Conservation (phyloP, 208 protist species). For the Strigomonas oncopelti region DNA sequence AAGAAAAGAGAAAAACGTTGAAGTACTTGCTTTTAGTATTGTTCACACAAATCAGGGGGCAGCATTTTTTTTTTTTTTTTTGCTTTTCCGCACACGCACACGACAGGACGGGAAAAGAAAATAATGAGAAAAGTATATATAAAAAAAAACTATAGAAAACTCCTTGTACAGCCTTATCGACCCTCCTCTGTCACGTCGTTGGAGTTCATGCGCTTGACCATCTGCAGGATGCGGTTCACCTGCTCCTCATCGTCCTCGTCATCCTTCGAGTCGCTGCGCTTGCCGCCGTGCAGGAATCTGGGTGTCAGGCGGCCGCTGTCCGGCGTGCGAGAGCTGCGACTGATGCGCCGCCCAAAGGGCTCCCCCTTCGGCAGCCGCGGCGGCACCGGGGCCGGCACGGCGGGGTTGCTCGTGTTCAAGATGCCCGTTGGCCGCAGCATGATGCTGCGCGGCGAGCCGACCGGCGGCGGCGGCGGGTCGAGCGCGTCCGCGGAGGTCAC, state of each 20-base stretch:
- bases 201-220: not conserved
- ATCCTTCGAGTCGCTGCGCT: not conserved
- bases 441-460: not conserved
- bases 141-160: not conserved
- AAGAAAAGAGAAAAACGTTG: not conserved
- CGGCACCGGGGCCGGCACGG: constrained; percentile 5
- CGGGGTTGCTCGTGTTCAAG: constrained; percentile 4
- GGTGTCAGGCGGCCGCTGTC: not conserved
- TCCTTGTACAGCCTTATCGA: not conserved
- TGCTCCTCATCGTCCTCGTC: constrained; percentile 11
- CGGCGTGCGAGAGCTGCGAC: not conserved
- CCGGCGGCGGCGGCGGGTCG: not conserved
- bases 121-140: constrained; percentile 4
- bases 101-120: too few relatives aligned
- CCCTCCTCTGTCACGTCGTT: not conserved
- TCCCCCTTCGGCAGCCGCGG: constrained; percentile 3
- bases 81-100: too few relatives aligned
- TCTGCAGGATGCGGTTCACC: not conserved
- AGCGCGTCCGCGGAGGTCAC: not conserved
- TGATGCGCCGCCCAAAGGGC: constrained; percentile 8
- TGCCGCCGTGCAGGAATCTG: not conserved
- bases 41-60: too few relatives aligned
- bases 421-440: constrained; percentile 1
- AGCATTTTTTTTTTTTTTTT: too few relatives aligned
- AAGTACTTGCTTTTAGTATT: too few relatives aligned